These are phyloP conservation scores for Setomelanomma holmii DNA, from an alignment of 2,329 filamentous ascomycete species.

Conservation along the genomic window DNA sequence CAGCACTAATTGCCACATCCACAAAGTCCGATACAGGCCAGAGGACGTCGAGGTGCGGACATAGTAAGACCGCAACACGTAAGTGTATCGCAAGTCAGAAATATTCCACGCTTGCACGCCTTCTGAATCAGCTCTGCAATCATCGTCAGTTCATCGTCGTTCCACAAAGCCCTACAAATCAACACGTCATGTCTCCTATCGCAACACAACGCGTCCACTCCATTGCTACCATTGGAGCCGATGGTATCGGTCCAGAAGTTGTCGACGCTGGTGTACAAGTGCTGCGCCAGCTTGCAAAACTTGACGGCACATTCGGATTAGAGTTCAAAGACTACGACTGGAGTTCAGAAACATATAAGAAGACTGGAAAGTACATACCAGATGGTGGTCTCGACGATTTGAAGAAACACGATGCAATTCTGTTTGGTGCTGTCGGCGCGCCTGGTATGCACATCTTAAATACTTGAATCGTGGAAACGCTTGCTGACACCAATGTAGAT, in stretches of 20 bases:
- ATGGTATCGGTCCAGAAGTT: slow-evolving; percentile 74
- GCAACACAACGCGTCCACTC: slow-evolving; percentile 31
- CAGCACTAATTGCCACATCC: neutral
- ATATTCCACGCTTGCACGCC: neutral
- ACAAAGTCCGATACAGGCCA: neutral
- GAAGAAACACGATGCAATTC: slow-evolving; percentile 68
- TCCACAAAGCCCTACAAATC: neutral
- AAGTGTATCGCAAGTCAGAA: neutral
- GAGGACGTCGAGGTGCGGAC: neutral
- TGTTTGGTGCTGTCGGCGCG: slow-evolving; percentile 72
- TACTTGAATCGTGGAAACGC: no score
- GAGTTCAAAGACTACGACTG: slow-evolving; percentile 70
- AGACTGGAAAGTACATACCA: slow-evolving; percentile 70
- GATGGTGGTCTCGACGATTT: slow-evolving; percentile 65
- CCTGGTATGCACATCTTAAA: slow-evolving; percentile 56
- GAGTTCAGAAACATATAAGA: slow-evolving; percentile 71
- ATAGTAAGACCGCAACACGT: slow-evolving; percentile 2
- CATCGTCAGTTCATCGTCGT: neutral
- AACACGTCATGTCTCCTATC: slow-evolving; percentile 33
- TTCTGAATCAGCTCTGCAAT: neutral
- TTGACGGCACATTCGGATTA: slow-evolving; percentile 65
- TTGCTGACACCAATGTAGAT: slow-evolving; percentile 37
- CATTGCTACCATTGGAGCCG: slow-evolving; percentile 65
- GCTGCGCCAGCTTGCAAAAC: slow-evolving; percentile 60
- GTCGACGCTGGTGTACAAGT: slow-evolving; percentile 69